A percentile compares a stretch with the other conserved stretches of the same genome.
Conservation (phyloP, 2,329 filamentous ascomycete species). For the Aspergillus thermomutatus region DNA sequence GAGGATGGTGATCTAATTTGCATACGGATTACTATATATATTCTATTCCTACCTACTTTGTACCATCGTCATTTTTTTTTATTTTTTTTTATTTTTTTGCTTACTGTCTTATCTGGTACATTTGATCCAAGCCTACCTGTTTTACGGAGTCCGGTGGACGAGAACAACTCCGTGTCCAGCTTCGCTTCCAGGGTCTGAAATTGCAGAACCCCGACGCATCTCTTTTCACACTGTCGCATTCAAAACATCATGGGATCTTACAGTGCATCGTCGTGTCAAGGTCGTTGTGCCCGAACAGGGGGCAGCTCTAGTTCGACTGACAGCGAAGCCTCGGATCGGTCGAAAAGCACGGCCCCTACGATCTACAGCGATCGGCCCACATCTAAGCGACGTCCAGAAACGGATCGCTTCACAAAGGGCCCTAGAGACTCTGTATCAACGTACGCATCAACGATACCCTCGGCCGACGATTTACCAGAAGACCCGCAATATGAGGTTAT, state of each 20-base stretch:
- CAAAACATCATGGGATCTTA: slow-evolving; percentile 27
- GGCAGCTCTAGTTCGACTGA: slow-evolving; percentile 37
- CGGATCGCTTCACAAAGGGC: slow-evolving; percentile 15
- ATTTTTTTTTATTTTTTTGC: not conserved
- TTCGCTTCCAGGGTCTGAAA: not conserved
- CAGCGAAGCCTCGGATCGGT: slow-evolving; percentile 35
- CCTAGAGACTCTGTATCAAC: slow-evolving; percentile 67
- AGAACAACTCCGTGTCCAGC: not conserved
- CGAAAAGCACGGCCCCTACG: slow-evolving; percentile 40
- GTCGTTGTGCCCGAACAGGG: slow-evolving; percentile 17
- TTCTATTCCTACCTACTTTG: not conserved
- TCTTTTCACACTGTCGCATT: slow-evolving; percentile 2
- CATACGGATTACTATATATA: slow-evolving; percentile 3
- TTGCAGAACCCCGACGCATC: not conserved
- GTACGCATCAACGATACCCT: slow-evolving; percentile 70
- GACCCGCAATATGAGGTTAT: slow-evolving; percentile 51
- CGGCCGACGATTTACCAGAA: slow-evolving; percentile 54
- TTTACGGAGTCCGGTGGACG: not conserved
- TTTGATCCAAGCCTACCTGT: not conserved
- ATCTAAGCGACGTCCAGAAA: slow-evolving; percentile 21
- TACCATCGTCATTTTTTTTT: not conserved
- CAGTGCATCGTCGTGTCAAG: slow-evolving; percentile 22
- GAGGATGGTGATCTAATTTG: not conserved
- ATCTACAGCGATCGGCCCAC: slow-evolving; percentile 32
- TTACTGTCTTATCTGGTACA: not conserved